Base-by-base conservation (phyloP, 1,139 yeast species). In the Waltiozyma sp. region DNA sequence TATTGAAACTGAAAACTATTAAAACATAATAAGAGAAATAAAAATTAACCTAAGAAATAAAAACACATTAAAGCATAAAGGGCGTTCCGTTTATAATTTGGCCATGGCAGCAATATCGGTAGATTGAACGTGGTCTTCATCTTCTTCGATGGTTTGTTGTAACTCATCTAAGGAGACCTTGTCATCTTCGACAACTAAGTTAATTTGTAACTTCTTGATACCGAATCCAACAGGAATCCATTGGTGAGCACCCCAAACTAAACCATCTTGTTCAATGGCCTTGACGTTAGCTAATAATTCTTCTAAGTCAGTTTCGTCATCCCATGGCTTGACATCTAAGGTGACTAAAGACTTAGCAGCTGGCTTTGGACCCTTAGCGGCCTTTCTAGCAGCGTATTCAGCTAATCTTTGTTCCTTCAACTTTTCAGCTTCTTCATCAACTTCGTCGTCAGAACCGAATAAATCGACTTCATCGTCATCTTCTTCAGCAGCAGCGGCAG, bases 261-360 rank as follows among this genome's bases (percentile, higher is more conserved):
- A 84, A 79, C 99, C 99, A 43, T 89, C 97, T 73, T 72, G 70
- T 66, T 79, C 82, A 60, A 89, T 69, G 56, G 75, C 65, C 79
- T 87, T 88, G 63, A 88, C 96, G 69, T 79, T 77, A 49, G 81
- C 89, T 60, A 86, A 71, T 72, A 91, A 68, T 69, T 80, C 81
- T 48, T 91, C 95, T 68, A 93, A 77, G 67, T 89, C 81, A 57
- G 98, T 91, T 77, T 91, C 97, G 63, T 91, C 97, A 72, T 91
- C 98, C 98, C 98, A 91, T 72, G 96, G 97, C 83, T 91, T 91
- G 60, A 91, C 95, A 62, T 91, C 98, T 63, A 91, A 65, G 62
- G 98, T 91, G 63, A 91, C 95, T 58, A 88, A 75, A 52, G 97
- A 86, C 79, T 91, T 91, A 65, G 98, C 97, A 70, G 96, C 95